A percentile compares a stretch with the other conserved stretches of the same genome.
Evolutionary conservation across 257 asterid species (phyloP).

Genomic region (Solanum tacnaense): DNA sequence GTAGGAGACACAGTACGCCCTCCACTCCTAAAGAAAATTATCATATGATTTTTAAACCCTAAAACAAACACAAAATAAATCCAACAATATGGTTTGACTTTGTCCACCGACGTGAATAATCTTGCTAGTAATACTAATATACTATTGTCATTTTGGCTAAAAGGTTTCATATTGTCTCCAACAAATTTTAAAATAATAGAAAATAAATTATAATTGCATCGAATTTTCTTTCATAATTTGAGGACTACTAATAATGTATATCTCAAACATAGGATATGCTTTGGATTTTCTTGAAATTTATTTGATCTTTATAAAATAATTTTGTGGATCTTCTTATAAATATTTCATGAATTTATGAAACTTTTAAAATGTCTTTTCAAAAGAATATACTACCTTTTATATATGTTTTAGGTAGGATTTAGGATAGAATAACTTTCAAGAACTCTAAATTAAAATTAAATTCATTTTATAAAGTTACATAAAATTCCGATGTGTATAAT

Average conservation of each 20-base stretch:
- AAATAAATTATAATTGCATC: too few species aligned
- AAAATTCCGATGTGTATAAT: too few species aligned
- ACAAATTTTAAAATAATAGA: too few species aligned
- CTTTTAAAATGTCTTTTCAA: too few species aligned
- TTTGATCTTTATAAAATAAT: not conserved
- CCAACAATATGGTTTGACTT: not conserved
- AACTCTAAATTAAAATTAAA: too few species aligned
- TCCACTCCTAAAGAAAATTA: not conserved
- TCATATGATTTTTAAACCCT: not conserved
- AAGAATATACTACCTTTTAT: too few species aligned
- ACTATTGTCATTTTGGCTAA: not conserved
- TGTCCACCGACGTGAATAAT: not conserved
- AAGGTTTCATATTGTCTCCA: not conserved
- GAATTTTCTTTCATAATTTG: not conserved
- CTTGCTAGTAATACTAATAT: not conserved
- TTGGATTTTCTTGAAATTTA: not conserved
- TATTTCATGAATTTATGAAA: too few species aligned
- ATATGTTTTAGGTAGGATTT: too few species aligned
- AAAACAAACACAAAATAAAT: not conserved
- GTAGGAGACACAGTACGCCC: not conserved
- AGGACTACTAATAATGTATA: not conserved
- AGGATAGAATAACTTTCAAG: too few species aligned
- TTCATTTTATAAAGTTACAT: not conserved
- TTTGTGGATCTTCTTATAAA: too few species aligned
- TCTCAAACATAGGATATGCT: too few species aligned